phyloP scores from a whole-genome alignment of 495 filamentous ascomycete genomes.

The Xanthoparmelia taractica region DNA sequence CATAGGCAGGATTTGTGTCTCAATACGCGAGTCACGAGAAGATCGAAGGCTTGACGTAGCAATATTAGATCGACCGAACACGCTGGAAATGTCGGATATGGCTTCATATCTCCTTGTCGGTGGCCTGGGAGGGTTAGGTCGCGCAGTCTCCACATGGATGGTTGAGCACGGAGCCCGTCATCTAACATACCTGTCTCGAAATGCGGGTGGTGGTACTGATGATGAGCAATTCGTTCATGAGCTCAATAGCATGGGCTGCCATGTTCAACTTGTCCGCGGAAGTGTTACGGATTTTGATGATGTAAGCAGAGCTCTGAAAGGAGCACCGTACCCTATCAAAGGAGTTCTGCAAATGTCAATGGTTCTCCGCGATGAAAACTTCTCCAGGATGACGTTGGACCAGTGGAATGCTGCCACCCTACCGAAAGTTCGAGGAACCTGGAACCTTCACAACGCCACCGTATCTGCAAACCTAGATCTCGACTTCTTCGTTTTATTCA shows the following conservation, averaged over 20 bases:
- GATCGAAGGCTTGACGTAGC: too few species aligned
- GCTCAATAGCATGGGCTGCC: conserved; percentile 27
- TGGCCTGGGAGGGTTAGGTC: too few species aligned
- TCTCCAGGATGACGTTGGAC: conserved; percentile 28
- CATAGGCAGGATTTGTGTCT: too few species aligned
- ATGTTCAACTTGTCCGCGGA: conserved; percentile 31
- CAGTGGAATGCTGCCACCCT: conserved; percentile 28
- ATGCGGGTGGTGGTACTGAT: conserved; percentile 16
- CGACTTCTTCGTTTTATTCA: conserved; percentile 34
- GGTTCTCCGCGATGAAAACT: conserved; percentile 28
- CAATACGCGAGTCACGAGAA: too few species aligned
- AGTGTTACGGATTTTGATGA: conserved; percentile 29
- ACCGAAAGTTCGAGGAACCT: conserved; percentile 21
- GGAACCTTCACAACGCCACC: conserved; percentile 17
- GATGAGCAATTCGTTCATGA: conserved; percentile 34
- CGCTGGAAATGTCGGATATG: too few species aligned
- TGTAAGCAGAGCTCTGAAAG: conserved; percentile 28
- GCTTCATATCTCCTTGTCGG: too few species aligned
- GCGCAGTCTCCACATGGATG: too few species aligned
- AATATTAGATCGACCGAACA: too few species aligned
- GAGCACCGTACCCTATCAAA: conserved; percentile 30
- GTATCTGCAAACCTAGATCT: conserved; percentile 2
- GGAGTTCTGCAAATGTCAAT: conserved; percentile 40
- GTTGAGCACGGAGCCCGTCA: too few species aligned
- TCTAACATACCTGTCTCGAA: too few species aligned